Conservation (phyloP, 225 moss, liverwort and hornwort genomes). For the Straminergon stramineum region DNA sequence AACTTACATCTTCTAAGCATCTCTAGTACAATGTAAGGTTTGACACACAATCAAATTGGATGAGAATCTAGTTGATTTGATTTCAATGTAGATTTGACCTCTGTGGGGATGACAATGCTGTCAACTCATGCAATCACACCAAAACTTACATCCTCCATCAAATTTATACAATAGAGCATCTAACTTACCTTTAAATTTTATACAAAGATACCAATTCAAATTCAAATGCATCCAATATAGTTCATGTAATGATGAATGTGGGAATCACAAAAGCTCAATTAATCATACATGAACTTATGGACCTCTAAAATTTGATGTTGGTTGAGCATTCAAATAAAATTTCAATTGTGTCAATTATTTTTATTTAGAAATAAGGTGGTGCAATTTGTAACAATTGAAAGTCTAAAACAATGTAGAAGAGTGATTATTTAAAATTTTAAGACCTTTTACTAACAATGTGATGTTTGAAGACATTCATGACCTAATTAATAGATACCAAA, state of each 20-base stretch:
- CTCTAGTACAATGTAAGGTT: fast-evolving
- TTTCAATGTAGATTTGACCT: not conserved
- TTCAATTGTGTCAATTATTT: not conserved
- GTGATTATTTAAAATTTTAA: not conserved
- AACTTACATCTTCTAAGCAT: not conserved
- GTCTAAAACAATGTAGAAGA: not conserved
- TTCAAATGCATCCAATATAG: not conserved
- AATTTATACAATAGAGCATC: not conserved
- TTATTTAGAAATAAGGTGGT: not conserved
- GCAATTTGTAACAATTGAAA: not conserved
- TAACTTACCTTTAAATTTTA: not conserved
- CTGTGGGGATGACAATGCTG: fast-evolving
- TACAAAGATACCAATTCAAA: not conserved
- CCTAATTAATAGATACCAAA: not conserved
- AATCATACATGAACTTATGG: fast-evolving
- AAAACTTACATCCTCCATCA: no score
- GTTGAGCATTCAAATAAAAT: not conserved
- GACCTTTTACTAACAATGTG: no score
- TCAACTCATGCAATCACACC: not conserved
- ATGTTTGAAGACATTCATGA: not conserved
- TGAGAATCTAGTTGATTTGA: not conserved
- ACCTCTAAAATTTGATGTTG: not conserved
- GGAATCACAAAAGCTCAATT: not conserved
- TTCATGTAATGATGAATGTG: not conserved
- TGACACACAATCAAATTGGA: fast-evolving